phyloP scores from a whole-genome alignment of 257 asterid species.

The Penstemon newberryi region DNA sequence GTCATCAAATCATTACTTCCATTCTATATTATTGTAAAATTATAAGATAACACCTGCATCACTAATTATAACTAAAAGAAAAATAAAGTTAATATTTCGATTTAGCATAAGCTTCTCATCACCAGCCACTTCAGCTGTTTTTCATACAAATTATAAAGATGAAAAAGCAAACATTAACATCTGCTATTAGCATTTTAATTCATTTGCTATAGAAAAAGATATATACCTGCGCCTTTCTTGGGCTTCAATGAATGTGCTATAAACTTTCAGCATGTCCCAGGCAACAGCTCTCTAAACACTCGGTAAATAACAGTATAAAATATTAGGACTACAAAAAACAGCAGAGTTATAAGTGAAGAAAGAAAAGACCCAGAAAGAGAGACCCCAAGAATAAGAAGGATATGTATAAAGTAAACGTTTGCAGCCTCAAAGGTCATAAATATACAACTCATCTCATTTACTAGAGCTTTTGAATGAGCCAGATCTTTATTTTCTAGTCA shows the following conservation, averaged over 20 bases:
- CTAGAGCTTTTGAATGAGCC: slow-evolving; percentile 9
- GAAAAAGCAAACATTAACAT: slow-evolving; percentile 25
- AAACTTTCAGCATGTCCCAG: slow-evolving; percentile 97
- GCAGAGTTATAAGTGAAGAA: slow-evolving; percentile 4
- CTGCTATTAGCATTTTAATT: not conserved
- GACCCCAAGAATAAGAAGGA: not conserved
- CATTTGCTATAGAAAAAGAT: slow-evolving; percentile 3
- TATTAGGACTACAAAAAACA: slow-evolving; percentile 26
- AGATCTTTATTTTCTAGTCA: not conserved
- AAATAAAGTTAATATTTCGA: not conserved
- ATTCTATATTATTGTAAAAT: slow-evolving; percentile 5
- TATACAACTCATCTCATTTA: slow-evolving; percentile 9
- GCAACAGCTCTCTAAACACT: slow-evolving; percentile 85
- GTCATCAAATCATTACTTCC: not conserved
- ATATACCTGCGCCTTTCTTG: slow-evolving; percentile 83
- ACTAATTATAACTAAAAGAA: slow-evolving; percentile 11
- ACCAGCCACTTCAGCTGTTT: not conserved
- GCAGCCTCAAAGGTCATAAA: slow-evolving; percentile 17
- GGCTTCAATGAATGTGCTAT: slow-evolving; percentile 75
- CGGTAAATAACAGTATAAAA: slow-evolving; percentile 31
- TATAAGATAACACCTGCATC: slow-evolving; percentile 6
- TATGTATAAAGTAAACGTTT: not conserved
- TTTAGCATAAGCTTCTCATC: slow-evolving; percentile 16
- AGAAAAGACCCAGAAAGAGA: slow-evolving; percentile 19
- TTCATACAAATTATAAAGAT: not conserved